Evolutionary conservation across 1,284 basidiomycete genomes (phyloP).

Genomic region (Pseudozyma hubeiensis): DNA sequence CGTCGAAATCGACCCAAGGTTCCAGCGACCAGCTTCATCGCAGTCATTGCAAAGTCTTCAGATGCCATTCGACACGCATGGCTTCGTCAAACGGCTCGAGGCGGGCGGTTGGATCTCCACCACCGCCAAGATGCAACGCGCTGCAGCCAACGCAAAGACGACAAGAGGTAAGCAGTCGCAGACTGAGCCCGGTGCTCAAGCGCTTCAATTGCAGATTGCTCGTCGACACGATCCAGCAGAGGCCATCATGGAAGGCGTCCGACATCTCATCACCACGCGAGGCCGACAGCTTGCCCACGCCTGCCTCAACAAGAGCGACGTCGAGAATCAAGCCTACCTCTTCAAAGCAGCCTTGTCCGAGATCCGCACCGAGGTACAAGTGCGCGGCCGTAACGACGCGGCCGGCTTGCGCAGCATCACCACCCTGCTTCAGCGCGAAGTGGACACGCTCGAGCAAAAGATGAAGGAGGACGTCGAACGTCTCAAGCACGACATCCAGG

Average conservation of each 20-base stretch:
- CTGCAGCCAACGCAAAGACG: conserved; percentile 10
- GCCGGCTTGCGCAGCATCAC: conserved; percentile 82
- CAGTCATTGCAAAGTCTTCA: conserved; percentile 44
- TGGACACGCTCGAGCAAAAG: conserved; percentile 86
- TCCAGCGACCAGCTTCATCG: conserved; percentile 28
- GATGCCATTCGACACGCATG: conserved; percentile 64
- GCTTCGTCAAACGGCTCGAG: conserved; percentile 59
- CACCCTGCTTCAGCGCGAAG: conserved; percentile 83
- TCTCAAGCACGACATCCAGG: conserved; percentile 94
- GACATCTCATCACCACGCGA: conserved; percentile 81
- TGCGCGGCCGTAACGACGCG: conserved; percentile 85
- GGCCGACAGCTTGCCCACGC: conserved; percentile 80
- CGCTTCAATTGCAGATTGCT: conserved; percentile 28
- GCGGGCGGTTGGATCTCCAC: conserved; percentile 56
- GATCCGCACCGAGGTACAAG: conserved; percentile 85
- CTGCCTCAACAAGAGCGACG: conserved; percentile 82
- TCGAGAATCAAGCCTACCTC: conserved; percentile 83
- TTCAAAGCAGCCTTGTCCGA: conserved; percentile 94
- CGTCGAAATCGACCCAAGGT: conserved; percentile 25
- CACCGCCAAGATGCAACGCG: conserved; percentile 16
- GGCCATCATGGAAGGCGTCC: conserved; percentile 83
- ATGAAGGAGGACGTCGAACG: conserved; percentile 92
- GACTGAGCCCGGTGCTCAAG: conserved; percentile 12
- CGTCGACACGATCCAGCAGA: conserved; percentile 65
- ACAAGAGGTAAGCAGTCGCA: conserved; percentile 27